Conservation (phyloP, 495 filamentous ascomycete species). For the Penicillium tannophilum region DNA sequence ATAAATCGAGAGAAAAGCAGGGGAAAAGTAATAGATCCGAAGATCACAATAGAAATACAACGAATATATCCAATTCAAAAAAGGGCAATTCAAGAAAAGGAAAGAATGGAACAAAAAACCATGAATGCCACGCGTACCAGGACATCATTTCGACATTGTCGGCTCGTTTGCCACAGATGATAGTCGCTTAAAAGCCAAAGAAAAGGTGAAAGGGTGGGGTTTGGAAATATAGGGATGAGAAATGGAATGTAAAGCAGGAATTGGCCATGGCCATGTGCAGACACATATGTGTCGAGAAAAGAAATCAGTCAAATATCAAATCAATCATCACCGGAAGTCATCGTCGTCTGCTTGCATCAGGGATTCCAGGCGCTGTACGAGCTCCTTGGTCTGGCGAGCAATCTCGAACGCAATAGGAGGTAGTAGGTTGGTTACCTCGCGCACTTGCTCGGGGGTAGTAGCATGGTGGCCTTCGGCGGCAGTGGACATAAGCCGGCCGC, state of each 20-base stretch:
- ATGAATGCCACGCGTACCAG: constrained; percentile 38
- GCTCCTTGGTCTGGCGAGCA: constrained; percentile 78
- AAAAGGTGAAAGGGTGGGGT: constrained; percentile 13
- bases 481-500: constrained; percentile 65
- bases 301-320: background rate
- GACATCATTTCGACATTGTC: constrained; percentile 47
- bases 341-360: constrained; percentile 42
- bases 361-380: constrained; percentile 52
- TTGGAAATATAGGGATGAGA: constrained; percentile 6
- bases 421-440: constrained; percentile 67
- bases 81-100: background rate
- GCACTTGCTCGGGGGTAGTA: constrained; percentile 54
- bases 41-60: constrained; percentile 15
- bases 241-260: background rate
- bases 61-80: constrained; percentile 6
- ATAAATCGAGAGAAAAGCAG: background rate
- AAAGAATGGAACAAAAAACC: constrained; percentile 17
- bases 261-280: background rate
- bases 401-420: constrained; percentile 88
- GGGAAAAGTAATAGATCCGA: constrained; percentile 10
- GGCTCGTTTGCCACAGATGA: constrained; percentile 44
- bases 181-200: constrained; percentile 37
- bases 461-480: constrained; percentile 63
- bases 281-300: constrained; percentile 1
- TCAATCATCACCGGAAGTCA: constrained; percentile 42